Percentiles rank a stretch among this genome's conserved stretches.
Evolutionary conservation across 1,284 basidiomycete species (phyloP).

Genomic region (Apiotrichum sp.): DNA sequence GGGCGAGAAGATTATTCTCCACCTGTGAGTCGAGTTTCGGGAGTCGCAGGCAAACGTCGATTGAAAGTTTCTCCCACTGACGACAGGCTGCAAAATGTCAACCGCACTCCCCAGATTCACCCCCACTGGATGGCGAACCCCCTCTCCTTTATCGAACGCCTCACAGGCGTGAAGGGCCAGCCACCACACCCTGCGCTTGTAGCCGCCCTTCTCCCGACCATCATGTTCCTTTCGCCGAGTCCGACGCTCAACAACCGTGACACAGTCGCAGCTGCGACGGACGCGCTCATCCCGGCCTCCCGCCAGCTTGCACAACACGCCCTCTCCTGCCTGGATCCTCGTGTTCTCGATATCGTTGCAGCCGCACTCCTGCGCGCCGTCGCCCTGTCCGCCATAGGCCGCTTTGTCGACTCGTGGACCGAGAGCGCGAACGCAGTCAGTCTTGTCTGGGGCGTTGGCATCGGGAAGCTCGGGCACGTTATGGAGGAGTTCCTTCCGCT

Average conservation of each 20-base stretch:
- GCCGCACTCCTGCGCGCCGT: constrained; percentile 25
- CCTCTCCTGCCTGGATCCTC: constrained; percentile 25
- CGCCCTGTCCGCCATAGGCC: constrained; percentile 21
- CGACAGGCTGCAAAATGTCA: too few species aligned
- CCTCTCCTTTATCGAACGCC: constrained; percentile 17
- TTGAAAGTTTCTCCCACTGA: too few species aligned
- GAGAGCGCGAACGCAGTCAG: constrained; percentile 21
- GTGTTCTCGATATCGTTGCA: constrained; percentile 35
- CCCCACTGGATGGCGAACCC: constrained; percentile 8
- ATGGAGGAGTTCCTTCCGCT: constrained; percentile 22
- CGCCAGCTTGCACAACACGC: constrained; percentile 20
- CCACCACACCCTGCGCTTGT: constrained; percentile 33
- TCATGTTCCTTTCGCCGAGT: constrained; percentile 17
- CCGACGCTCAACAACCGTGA: constrained; percentile 3
- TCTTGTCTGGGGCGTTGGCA: constrained; percentile 27
- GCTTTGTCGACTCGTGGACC: constrained; percentile 38
- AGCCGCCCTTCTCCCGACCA: constrained; percentile 27
- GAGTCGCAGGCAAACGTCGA: too few species aligned
- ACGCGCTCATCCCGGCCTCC: constrained; percentile 14
- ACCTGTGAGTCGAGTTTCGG: constrained; percentile 28
- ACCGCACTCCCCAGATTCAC: constrained; percentile 6
- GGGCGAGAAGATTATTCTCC: constrained; percentile 36
- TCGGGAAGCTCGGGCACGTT: constrained; percentile 30
- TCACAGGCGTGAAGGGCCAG: constrained; percentile 16
- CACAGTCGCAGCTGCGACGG: constrained; percentile 1